Percentiles rank a stretch among this genome's conserved stretches.
phyloP scores from a whole-genome alignment of 2,329 filamentous ascomycete genomes.

The Fusarium oxysporum region DNA sequence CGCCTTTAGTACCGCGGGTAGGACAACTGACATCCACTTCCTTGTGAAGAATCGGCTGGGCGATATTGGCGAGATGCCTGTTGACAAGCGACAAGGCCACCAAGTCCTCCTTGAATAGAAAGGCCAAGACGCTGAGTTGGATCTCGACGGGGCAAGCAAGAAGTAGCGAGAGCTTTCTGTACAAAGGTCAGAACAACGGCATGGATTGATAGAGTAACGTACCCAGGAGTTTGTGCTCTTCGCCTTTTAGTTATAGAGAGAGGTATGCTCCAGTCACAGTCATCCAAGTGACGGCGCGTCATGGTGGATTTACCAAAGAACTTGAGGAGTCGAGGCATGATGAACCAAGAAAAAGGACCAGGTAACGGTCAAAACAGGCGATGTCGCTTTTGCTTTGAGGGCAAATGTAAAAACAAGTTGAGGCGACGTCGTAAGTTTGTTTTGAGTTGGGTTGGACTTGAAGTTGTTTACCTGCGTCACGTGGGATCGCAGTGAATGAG shows the following conservation, averaged over 20 bases:
- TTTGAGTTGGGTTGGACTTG: neutral
- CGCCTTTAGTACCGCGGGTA: too few relatives aligned
- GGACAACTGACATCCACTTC: neutral
- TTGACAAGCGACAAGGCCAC: neutral
- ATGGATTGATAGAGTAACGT: accelerated
- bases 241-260: neutral
- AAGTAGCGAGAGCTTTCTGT: neutral
- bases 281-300: neutral
- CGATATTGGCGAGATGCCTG: neutral
- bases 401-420: neutral
- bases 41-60: neutral
- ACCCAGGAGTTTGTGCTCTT: neutral
- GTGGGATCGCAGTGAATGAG: neutral
- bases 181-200: neutral
- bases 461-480: neutral
- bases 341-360: too few relatives aligned
- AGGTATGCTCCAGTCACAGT: neutral
- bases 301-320: neutral
- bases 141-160: neutral
- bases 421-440: neutral
- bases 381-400: neutral
- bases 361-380: neutral
- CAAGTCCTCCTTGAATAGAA: neutral
- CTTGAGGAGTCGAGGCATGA: neutral
- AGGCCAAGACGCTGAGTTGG: neutral